phyloP scores from a whole-genome alignment of 2,329 filamentous ascomycete genomes.

The Iodosphaeria phyllophila region DNA sequence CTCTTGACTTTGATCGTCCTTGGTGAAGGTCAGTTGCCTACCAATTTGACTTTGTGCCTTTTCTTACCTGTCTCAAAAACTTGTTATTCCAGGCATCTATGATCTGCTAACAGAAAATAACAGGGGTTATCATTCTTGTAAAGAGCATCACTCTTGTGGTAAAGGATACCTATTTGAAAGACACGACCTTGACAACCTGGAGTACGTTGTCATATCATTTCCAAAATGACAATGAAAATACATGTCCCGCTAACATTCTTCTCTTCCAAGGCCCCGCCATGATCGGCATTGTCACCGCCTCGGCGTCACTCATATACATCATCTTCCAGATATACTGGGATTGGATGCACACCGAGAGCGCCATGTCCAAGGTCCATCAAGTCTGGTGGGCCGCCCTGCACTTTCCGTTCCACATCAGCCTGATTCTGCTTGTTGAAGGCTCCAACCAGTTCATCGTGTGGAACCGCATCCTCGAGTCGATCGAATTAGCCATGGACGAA shows the following conservation, averaged over 20 bases:
- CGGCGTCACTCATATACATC: conserved; percentile 22
- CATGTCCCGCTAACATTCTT: not conserved
- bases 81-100: not conserved
- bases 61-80: not conserved
- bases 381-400: conserved; percentile 38
- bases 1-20: conserved; percentile 37
- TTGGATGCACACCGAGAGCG: conserved; percentile 37
- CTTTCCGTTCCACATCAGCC: conserved; percentile 42
- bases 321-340: conserved; percentile 33
- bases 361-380: conserved; percentile 36
- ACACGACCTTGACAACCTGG: conserved; percentile 8
- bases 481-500: conserved; percentile 4
- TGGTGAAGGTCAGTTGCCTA: conserved; percentile 4
- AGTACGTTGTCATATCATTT: conserved; percentile 5
- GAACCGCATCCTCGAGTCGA: conserved; percentile 15
- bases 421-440: conserved; percentile 46
- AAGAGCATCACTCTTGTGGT: conserved; percentile 30
- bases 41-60: not conserved
- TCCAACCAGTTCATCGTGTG: conserved; percentile 35
- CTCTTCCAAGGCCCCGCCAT: conserved; percentile 13
- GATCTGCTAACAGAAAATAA: conserved; percentile 1
- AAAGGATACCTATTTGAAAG: conserved; percentile 21
- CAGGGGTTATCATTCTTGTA: conserved; percentile 26
- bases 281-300: conserved; percentile 20
- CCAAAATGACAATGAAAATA: not conserved